phyloP scores from a whole-genome alignment of 495 filamentous ascomycete species.

The Penicillium malachiteum region DNA sequence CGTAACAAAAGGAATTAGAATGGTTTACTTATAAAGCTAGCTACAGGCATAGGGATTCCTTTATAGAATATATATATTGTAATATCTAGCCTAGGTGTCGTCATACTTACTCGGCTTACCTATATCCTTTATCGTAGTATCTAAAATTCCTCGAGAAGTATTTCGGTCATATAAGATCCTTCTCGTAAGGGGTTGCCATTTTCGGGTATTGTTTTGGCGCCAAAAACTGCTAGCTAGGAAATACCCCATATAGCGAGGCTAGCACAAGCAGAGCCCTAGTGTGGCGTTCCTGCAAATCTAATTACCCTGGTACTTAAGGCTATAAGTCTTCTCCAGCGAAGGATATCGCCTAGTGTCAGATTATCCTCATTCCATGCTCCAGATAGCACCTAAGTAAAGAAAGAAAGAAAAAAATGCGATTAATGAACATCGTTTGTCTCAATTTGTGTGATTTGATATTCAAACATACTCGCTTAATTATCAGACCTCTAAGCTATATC shows the following conservation, averaged over 20 bases:
- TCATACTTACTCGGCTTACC: neutral
- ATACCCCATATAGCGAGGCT: neutral
- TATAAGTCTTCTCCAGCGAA: conserved; percentile 2
- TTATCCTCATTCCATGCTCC: neutral
- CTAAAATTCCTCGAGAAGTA: conserved; percentile 1
- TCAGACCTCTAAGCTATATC: conserved; percentile 3
- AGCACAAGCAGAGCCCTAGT: neutral
- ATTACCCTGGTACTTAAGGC: conserved; percentile 1
- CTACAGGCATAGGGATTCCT: neutral
- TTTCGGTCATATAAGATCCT: conserved; percentile 2
- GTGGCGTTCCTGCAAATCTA: conserved; percentile 4
- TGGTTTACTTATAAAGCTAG: neutral
- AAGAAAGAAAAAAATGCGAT: neutral
- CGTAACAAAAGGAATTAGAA: no score
- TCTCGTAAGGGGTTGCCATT: neutral
- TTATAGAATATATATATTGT: neutral
- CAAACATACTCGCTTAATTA: conserved; percentile 3
- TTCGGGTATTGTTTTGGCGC: neutral
- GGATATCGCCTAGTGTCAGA: neutral
- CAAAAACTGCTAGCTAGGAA: neutral
- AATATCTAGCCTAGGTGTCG: neutral
- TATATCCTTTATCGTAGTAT: neutral
- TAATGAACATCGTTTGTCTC: no score
- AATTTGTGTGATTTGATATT: no score
- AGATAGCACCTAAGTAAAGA: neutral